phyloP scores from a whole-genome alignment of 441 rosid species.

The Syzygium malaccense region DNA sequence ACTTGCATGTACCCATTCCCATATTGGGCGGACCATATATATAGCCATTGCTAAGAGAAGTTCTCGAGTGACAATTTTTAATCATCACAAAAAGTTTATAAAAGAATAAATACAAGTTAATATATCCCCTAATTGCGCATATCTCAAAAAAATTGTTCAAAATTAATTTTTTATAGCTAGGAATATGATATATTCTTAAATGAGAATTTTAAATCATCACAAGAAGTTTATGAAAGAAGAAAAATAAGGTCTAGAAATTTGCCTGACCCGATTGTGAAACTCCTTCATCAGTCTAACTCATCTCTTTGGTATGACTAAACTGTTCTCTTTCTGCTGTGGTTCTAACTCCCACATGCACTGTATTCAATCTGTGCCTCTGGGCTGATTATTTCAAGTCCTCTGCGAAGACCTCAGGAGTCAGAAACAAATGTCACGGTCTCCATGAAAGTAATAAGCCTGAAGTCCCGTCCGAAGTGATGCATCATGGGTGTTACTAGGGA shows the following conservation, averaged over 20 bases:
- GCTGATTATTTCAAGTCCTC: not conserved
- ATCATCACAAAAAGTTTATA: not conserved
- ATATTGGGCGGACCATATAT: not conserved
- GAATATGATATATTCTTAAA: not conserved
- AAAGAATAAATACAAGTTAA: accelerated
- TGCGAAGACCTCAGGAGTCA: not conserved
- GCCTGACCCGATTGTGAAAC: not conserved
- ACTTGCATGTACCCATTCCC: not conserved
- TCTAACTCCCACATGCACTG: not conserved
- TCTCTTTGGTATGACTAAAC: not conserved
- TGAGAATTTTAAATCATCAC: not conserved
- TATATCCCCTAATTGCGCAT: not conserved
- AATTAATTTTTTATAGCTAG: not conserved
- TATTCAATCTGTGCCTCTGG: not conserved
- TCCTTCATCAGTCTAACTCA: not conserved
- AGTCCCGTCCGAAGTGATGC: no score
- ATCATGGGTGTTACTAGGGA: no score
- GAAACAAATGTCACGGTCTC: no score
- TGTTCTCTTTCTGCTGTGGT: not conserved
- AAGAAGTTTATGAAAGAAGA: no score
- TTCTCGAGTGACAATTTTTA: not conserved
- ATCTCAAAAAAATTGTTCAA: not conserved
- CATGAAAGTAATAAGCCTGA: no score
- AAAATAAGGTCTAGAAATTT: not conserved
- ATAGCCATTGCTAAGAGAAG: not conserved